Evolutionary conservation across 2,329 filamentous ascomycete genomes (phyloP), one percentile per base, ranked within the genome.

Genomic region (Fusarium floridanum): DNA sequence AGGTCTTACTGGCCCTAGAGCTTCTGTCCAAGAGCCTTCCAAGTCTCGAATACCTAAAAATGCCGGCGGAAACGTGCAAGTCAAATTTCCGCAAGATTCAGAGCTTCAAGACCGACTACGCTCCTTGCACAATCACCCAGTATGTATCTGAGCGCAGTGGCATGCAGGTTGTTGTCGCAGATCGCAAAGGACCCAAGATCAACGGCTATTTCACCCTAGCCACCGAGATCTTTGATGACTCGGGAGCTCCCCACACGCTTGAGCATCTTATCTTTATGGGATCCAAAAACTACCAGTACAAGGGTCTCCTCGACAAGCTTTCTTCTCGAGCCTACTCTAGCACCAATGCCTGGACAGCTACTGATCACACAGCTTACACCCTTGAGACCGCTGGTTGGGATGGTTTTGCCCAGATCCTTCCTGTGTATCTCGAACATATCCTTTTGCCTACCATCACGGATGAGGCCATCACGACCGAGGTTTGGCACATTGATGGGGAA

Each of bases 381-480:
- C 88, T 99, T n/a, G 94, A 98, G 79, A 97, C 95, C 12, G 97
- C 97, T 27, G 97, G 97, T 2, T 99, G 97, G 96, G 95, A 97
- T 78, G 96, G 96, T 10, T 99, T 99, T 81, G 92, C 95, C 2
- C 94, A 97, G 82, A 97, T 98, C 66, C 86, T 99, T 20, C 97
- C 97, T 1, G 92, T 98, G 45, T 99, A 99, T 77, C 89, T 99
- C 1, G 97, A 99, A 83, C 97, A 99, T 84, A 88, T 99, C 36
- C 90, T 99, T 72, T 86, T 97, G 10, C 97, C 97, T 0, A 98
- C 95, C 9, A 87, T 99, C 70, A 98, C 95, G 1, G 96, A 99
- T 82, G 93, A 95, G 66, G 95, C 91, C 14, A 98, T 97, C 81
- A 93, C 96, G 75, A 99, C 97, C 4, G 97, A 99, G 83, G 97